A percentile compares a stretch with the other conserved stretches of the same genome.
Conservation (phyloP, 129 eudicot genomes). For the Oenanthe sinensis region DNA sequence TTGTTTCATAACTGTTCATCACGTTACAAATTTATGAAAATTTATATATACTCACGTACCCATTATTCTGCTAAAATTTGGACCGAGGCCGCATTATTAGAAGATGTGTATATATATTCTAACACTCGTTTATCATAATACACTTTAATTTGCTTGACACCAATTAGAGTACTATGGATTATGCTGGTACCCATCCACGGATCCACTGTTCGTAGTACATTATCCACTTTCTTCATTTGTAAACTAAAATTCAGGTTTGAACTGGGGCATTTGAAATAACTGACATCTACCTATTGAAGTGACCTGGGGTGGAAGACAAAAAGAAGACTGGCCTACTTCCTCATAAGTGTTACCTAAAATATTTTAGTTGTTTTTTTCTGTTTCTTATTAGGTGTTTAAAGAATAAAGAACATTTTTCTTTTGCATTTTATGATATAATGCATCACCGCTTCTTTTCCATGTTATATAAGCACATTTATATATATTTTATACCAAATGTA, state of each 20-base stretch:
- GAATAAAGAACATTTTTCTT: not conserved
- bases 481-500: not conserved
- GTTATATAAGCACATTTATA: not conserved
- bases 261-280: not conserved
- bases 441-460: not conserved
- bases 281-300: no score
- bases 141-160: not conserved
- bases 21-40: not conserved
- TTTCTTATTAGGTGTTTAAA: not conserved
- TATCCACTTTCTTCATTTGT: not conserved
- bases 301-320: not conserved
- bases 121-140: not conserved
- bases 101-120: no score
- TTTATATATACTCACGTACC: not conserved
- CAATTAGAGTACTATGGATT: not conserved
- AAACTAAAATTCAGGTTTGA: no score
- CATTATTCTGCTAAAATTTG: not conserved
- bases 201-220: no score
- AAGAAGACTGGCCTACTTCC: not conserved
- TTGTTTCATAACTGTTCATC: not conserved
- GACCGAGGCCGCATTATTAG: no score
- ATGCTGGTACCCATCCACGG: no score
- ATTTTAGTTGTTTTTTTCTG: not conserved
- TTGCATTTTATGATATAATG: not conserved
- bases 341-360: not conserved